phyloP scores from a whole-genome alignment of 306 rosid genomes.

The Astragalus glycyphyllos region DNA sequence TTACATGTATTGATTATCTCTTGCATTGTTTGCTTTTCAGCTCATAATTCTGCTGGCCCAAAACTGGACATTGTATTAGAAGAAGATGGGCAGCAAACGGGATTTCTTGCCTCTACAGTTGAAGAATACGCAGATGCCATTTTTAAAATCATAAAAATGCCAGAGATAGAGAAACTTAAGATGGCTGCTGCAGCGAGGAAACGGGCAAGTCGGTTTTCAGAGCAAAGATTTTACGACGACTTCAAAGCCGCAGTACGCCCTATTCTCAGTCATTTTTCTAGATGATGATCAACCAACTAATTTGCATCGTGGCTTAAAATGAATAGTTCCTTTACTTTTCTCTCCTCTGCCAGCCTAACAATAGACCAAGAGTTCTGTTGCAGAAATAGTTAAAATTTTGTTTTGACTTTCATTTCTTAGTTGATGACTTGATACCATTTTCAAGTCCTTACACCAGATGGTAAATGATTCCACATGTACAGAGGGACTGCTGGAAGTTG shows the following conservation, averaged over 20 bases:
- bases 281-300: constrained; percentile 33
- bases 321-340: constrained; percentile 17
- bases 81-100: constrained; percentile 82
- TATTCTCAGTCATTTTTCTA: constrained; percentile 48
- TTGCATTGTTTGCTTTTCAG: constrained; percentile 52
- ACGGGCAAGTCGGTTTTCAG: constrained; percentile 84
- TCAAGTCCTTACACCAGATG: not conserved
- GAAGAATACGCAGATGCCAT: constrained; percentile 91
- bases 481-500: constrained; percentile 12
- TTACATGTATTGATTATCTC: constrained; percentile 19
- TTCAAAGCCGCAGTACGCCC: constrained; percentile 76
- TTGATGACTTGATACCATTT: constrained; percentile 8
- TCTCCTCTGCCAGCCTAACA: constrained; percentile 10
- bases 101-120: constrained; percentile 74
- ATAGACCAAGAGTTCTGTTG: constrained; percentile 2
- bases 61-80: constrained; percentile 91
- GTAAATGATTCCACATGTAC: constrained; percentile 19
- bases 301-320: not conserved
- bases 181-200: constrained; percentile 89
- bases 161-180: constrained; percentile 63
- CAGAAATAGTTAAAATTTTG: constrained; percentile 6
- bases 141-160: constrained; percentile 61
- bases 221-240: constrained; percentile 80
- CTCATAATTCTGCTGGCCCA: constrained; percentile 98
- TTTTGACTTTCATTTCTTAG: not conserved